Conservation (phyloP, 164 flowering plant genomes). For the Umbellularia californica region DNA sequence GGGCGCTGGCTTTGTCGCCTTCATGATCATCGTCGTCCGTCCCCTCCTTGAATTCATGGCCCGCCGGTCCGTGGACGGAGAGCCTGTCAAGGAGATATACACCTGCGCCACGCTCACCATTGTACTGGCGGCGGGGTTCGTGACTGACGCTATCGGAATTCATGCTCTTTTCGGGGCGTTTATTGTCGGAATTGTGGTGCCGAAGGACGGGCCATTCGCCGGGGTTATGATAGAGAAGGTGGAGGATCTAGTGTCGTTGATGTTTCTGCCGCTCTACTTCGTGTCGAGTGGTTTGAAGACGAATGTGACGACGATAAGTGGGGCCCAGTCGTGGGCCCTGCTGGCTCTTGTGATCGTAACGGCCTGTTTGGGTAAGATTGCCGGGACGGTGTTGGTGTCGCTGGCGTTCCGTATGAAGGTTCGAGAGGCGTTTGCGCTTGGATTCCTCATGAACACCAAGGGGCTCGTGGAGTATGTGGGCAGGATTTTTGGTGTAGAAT, state of each 20-base stretch:
- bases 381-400: constrained; percentile 60
- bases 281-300: constrained; percentile 86
- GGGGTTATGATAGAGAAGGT: constrained; percentile 65
- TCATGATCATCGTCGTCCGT: constrained; percentile 25
- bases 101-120: constrained; percentile 27
- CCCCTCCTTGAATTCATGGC: constrained; percentile 36
- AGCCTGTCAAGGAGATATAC: constrained; percentile 25
- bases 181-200: constrained; percentile 62
- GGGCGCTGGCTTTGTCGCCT: constrained; percentile 13
- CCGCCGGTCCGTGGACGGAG: constrained; percentile 24
- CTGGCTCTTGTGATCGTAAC: constrained; percentile 61
- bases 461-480: constrained; percentile 88
- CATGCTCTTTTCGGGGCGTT: constrained; percentile 86
- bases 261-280: constrained; percentile 71
- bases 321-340: constrained; percentile 79
- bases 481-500: too few relatives aligned
- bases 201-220: constrained; percentile 72
- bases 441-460: constrained; percentile 79
- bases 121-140: constrained; percentile 65
- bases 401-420: constrained; percentile 37
- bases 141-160: constrained; percentile 72
- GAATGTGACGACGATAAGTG: constrained; percentile 63
- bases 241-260: constrained; percentile 80
- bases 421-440: constrained; percentile 56
- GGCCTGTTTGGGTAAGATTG: constrained; percentile 76